Evolutionary conservation across 768 basidiomycete genomes (phyloP).

Genomic region (Suillus lakei): DNA sequence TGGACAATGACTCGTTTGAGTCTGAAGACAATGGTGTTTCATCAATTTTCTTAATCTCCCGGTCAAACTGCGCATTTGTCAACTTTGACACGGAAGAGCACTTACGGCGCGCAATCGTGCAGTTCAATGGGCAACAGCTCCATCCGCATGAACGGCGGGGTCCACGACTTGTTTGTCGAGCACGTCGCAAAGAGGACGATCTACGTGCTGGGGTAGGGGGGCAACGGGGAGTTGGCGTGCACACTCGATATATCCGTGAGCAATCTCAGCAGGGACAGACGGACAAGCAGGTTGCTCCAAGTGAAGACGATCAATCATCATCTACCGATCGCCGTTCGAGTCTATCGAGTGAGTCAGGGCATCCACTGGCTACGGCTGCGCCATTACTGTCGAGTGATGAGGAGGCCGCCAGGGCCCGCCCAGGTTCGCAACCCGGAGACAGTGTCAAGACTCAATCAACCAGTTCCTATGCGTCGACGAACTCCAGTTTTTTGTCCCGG

Average conservation of each 20-base stretch:
- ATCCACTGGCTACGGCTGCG: slow-evolving; percentile 31
- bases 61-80: slow-evolving; percentile 94
- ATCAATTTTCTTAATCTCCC: slow-evolving; percentile 91
- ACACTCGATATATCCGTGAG: slow-evolving; percentile 80
- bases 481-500: slow-evolving; percentile 73
- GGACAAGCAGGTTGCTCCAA: slow-evolving; percentile 20
- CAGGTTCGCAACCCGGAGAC: slow-evolving; percentile 10
- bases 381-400: slow-evolving; percentile 45
- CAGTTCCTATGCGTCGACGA: slow-evolving; percentile 80
- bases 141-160: slow-evolving; percentile 75
- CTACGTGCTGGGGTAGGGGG: slow-evolving; percentile 88
- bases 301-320: slow-evolving; percentile 12
- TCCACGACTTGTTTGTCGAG: slow-evolving; percentile 81
- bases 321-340: slow-evolving; percentile 8
- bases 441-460: slow-evolving; percentile 44
- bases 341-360: slow-evolving; percentile 17
- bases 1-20: slow-evolving; percentile 4
- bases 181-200: slow-evolving; percentile 83
- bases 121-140: slow-evolving; percentile 74
- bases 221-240: slow-evolving; percentile 86
- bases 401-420: slow-evolving; percentile 21
- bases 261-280: slow-evolving; percentile 45
- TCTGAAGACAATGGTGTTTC: slow-evolving; percentile 57
- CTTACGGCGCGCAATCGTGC: slow-evolving; percentile 67
- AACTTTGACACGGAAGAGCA: slow-evolving; percentile 75